These are phyloP conservation scores for Cyclocybe cylindracea DNA, from an alignment of 768 basidiomycete species.

Conservation along the genomic window DNA sequence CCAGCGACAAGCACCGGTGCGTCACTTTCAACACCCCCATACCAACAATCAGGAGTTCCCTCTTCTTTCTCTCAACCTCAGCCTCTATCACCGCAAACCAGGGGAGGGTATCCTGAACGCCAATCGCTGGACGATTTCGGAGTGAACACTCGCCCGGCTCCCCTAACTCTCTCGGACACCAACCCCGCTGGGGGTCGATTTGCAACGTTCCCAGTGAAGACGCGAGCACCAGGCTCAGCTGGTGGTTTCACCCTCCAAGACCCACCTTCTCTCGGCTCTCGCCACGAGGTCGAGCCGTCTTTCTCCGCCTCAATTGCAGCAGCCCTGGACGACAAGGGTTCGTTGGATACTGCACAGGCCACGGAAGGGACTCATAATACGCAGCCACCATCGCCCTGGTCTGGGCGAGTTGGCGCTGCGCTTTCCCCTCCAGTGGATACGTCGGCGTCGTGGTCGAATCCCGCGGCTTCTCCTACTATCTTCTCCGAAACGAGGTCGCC, in stretches of 20 bases:
- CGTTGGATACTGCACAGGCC: conserved; percentile 6
- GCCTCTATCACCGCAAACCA: conserved; percentile 5
- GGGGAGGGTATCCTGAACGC: conserved; percentile 10
- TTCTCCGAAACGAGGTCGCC: neutral
- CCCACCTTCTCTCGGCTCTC: conserved; percentile 19
- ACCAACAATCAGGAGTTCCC: neutral
- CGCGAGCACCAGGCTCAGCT: conserved; percentile 23
- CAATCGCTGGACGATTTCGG: conserved; percentile 45
- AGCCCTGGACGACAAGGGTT: conserved; percentile 21
- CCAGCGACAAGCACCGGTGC: neutral
- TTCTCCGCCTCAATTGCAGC: conserved; percentile 39
- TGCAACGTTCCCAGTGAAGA: conserved; percentile 66
- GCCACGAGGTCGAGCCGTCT: conserved; percentile 27
- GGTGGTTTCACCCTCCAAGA: conserved; percentile 28
- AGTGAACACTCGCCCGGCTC: conserved; percentile 24
- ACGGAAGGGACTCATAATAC: conserved; percentile 9
- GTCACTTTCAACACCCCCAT: neutral
- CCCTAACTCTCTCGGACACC: conserved; percentile 15
- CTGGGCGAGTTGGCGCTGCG: neutral
- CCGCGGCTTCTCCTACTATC: neutral
- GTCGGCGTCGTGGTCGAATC: neutral
- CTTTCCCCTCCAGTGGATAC: neutral
- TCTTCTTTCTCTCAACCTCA: conserved; percentile 8
- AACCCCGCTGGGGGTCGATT: conserved; percentile 49
- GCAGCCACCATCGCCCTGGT: conserved; percentile 7